Conservation (phyloP, 2,329 filamentous ascomycete genomes). For the Cladophialophora yegresii region DNA sequence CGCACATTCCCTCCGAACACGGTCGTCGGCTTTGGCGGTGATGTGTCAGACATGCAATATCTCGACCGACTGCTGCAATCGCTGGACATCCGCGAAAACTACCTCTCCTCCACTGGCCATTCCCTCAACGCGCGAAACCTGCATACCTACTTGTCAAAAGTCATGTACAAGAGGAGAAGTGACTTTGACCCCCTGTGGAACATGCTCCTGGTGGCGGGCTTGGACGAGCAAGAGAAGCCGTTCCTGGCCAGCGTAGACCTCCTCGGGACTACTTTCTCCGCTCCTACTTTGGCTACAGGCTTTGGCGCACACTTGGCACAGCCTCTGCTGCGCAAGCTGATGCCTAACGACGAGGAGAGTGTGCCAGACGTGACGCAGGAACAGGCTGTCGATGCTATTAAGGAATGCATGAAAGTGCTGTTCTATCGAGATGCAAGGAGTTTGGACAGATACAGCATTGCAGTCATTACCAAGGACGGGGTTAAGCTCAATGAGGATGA, state of each 20-base stretch:
- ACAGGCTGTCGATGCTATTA: constrained; percentile 75
- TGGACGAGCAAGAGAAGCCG: constrained; percentile 75
- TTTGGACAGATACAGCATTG: constrained; percentile 87
- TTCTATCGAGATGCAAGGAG: constrained; percentile 96
- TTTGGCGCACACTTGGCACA: constrained; percentile 92
- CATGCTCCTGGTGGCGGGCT: constrained; percentile 83
- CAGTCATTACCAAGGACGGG: constrained; percentile 80
- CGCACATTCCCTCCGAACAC: constrained; percentile 81
- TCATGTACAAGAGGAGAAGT: constrained; percentile 90
- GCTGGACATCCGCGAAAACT: constrained; percentile 86
- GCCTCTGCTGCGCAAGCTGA: constrained; percentile 80
- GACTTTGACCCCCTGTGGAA: constrained; percentile 99
- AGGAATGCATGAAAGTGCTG: constrained; percentile 97
- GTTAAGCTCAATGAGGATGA: constrained; percentile 81
- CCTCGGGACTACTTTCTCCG: constrained; percentile 85
- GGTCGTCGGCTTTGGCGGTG: constrained; percentile 90
- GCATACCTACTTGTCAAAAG: constrained; percentile 93
- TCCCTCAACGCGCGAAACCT: constrained; percentile 86
- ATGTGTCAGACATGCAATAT: constrained; percentile 99
- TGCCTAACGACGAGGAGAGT: constrained; percentile 75
- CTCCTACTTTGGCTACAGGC: constrained; percentile 86
- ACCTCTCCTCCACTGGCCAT: constrained; percentile 57
- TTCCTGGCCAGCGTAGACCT: constrained; percentile 92
- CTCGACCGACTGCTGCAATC: constrained; percentile 85
- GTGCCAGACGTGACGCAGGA: constrained; percentile 71